Percentiles rank a stretch among this genome's conserved stretches.
phyloP scores from a whole-genome alignment of 495 filamentous ascomycete species.

The Talaromyces adpressus region DNA sequence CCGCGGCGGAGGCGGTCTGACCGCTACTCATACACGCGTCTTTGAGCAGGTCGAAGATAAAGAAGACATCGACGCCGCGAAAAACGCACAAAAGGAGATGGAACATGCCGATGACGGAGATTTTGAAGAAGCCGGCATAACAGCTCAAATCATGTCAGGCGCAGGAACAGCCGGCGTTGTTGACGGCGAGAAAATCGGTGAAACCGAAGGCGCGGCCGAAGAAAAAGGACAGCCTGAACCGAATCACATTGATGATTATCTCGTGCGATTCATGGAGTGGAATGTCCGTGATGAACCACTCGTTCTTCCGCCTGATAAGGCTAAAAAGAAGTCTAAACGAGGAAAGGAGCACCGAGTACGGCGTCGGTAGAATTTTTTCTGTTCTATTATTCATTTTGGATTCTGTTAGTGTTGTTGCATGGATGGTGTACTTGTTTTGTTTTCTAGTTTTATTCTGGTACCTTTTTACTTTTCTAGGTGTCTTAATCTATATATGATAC shows the following conservation, averaged over 20 bases:
- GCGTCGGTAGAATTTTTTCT: constrained; percentile 21
- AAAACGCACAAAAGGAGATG: constrained; percentile 81
- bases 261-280: constrained; percentile 70
- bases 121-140: constrained; percentile 67
- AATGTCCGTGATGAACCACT: constrained; percentile 73
- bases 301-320: constrained; percentile 73
- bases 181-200: constrained; percentile 23
- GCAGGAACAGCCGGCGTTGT: constrained; percentile 19
- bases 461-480: background rate
- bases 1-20: constrained; percentile 35
- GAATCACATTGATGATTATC: constrained; percentile 75
- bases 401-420: background rate
- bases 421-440: background rate
- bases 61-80: constrained; percentile 85
- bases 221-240: constrained; percentile 26
- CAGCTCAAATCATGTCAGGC: constrained; percentile 20
- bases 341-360: constrained; percentile 59
- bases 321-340: constrained; percentile 68
- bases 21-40: constrained; percentile 38
- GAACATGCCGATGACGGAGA: constrained; percentile 81
- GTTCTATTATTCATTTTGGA: background rate
- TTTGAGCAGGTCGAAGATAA: constrained; percentile 86
- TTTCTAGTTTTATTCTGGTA: background rate
- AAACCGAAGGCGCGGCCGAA: constrained; percentile 21
- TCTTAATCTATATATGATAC: constrained; percentile 2